These are phyloP conservation scores for Didymella pinodella DNA, from an alignment of 2,329 filamentous ascomycete species.

Conservation along the genomic window DNA sequence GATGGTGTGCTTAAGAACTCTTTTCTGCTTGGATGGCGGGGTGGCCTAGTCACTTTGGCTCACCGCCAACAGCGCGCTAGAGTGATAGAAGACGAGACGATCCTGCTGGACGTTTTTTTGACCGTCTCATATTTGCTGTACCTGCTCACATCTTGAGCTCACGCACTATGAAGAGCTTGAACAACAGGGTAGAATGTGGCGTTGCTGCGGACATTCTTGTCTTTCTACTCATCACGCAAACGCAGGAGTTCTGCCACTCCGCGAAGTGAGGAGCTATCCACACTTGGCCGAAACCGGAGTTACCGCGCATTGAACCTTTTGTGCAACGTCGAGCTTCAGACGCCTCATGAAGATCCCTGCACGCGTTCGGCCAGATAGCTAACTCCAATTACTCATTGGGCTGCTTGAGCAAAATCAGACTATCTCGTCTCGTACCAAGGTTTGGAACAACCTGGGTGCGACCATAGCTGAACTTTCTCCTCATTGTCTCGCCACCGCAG, in stretches of 20 bases:
- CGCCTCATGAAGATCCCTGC: constrained; percentile 1
- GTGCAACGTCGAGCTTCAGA: constrained; percentile 1
- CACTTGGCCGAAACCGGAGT: constrained; percentile 24
- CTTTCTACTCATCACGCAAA: neutral
- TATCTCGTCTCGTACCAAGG: neutral
- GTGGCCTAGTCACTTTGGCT: constrained; percentile 22
- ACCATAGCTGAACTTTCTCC: neutral
- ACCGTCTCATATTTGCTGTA: constrained; percentile 1
- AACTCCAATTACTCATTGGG: constrained; percentile 1
- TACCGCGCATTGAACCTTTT: constrained; percentile 12
- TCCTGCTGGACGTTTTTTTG: constrained; percentile 4
- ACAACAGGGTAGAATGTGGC: neutral
- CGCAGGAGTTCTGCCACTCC: constrained; percentile 14
- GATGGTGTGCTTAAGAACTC: constrained; percentile 50
- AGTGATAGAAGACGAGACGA: constrained; percentile 14
- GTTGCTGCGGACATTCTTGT: constrained; percentile 2
- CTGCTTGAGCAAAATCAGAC: neutral
- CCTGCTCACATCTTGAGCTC: constrained; percentile 1
- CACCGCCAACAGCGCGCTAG: constrained; percentile 19
- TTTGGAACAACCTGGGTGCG: neutral
- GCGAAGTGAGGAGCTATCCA: constrained; percentile 8
- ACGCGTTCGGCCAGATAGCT: constrained; percentile 3
- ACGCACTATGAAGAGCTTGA: constrained; percentile 3
- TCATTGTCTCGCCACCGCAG: neutral
- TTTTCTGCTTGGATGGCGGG: constrained; percentile 41